Percentiles rank a stretch among this genome's conserved stretches.
Evolutionary conservation across 2,329 filamentous ascomycete species (phyloP).

Genomic region (Verticillium albo-atrum): DNA sequence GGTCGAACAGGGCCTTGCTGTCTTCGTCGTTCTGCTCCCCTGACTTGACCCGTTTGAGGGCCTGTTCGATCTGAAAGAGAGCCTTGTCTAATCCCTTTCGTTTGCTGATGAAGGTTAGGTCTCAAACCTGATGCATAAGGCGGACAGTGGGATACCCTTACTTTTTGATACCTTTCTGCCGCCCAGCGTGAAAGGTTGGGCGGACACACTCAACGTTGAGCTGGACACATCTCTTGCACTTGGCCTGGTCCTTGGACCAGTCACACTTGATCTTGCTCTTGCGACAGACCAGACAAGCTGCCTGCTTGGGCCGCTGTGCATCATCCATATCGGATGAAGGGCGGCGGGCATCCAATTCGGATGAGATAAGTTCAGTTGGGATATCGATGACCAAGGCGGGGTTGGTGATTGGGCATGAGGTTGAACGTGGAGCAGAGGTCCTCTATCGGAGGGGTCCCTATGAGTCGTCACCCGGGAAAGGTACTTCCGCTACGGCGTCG

Average conservation of each 20-base stretch:
- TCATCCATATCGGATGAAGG: slow-evolving; percentile 8
- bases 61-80: slow-evolving; percentile 69
- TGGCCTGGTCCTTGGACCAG: slow-evolving; percentile 42
- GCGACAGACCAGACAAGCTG: slow-evolving; percentile 60
- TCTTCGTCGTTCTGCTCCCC: slow-evolving; percentile 39
- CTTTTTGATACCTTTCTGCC: slow-evolving; percentile 77
- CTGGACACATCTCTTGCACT: slow-evolving; percentile 59
- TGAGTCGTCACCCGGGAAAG: neutral
- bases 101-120: slow-evolving; percentile 46
- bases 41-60: slow-evolving; percentile 51
- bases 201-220: slow-evolving; percentile 59
- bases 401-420: neutral
- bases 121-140: neutral
- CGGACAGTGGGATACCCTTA: slow-evolving; percentile 28
- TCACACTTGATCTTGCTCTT: slow-evolving; percentile 66
- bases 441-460: neutral
- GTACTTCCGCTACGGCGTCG: neutral
- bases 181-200: slow-evolving; percentile 67
- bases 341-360: neutral
- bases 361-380: neutral
- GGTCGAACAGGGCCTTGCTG: slow-evolving; percentile 38
- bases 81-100: slow-evolving; percentile 71
- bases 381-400: neutral
- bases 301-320: slow-evolving; percentile 25
- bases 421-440: neutral